These are phyloP conservation scores for Tranzscheliella williamsii DNA, from an alignment of 1,284 basidiomycete species.

Conservation along the genomic window DNA sequence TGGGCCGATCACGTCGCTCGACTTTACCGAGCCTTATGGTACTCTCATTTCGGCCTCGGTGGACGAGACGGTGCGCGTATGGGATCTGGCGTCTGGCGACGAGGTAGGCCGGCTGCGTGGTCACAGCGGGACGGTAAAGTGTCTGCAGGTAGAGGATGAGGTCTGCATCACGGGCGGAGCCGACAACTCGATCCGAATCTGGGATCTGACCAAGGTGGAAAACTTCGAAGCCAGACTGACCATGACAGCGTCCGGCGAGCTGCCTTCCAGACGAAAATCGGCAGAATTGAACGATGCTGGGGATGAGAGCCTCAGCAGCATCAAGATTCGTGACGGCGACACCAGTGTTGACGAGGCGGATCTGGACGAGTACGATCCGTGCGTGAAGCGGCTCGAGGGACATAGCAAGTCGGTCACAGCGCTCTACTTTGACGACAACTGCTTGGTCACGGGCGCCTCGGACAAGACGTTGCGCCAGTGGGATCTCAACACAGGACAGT, in stretches of 20 bases:
- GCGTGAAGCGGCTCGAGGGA: constrained; percentile 79
- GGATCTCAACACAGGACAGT: constrained; percentile 95
- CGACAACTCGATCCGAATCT: constrained; percentile 72
- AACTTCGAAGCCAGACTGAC: constrained; percentile 47
- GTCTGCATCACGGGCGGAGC: constrained; percentile 87
- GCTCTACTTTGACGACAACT: constrained; percentile 92
- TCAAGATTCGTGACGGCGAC: constrained; percentile 35
- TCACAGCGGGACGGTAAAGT: constrained; percentile 69
- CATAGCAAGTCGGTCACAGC: constrained; percentile 90
- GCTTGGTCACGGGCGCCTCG: constrained; percentile 91
- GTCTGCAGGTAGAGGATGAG: constrained; percentile 88
- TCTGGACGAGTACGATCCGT: constrained; percentile 64
- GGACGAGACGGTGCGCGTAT: constrained; percentile 72
- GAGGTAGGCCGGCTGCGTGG: constrained; percentile 56
- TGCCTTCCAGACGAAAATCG: constrained; percentile 14
- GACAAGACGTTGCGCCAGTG: constrained; percentile 98
- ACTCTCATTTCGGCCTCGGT: constrained; percentile 77
- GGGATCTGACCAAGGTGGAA: constrained; percentile 57
- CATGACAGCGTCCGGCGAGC: constrained; percentile 45
- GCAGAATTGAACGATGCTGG: constrained; percentile 15
- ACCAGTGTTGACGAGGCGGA: constrained; percentile 62
- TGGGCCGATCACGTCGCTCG: constrained; percentile 81
- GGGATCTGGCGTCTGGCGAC: constrained; percentile 75
- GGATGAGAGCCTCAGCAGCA: constrained; percentile 25
- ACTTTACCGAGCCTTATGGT: constrained; percentile 96